Conservation (phyloP, 441 rosid genomes). For the Adansonia grandidieri region DNA sequence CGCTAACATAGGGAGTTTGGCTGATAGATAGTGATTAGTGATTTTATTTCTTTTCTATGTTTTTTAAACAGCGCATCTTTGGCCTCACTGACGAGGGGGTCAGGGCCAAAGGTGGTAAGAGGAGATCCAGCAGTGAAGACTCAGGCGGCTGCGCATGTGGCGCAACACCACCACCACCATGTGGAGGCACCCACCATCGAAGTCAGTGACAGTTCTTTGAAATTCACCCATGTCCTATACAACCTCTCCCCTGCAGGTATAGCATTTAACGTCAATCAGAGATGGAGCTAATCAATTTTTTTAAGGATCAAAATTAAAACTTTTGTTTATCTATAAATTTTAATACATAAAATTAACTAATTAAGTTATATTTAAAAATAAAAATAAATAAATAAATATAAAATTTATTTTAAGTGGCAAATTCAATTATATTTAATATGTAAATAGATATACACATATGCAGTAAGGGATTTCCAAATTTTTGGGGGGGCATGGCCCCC, state of each 20-base stretch:
- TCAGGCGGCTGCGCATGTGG: constrained; percentile 43
- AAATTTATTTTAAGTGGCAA: too few relatives aligned
- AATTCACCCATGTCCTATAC: constrained; percentile 91
- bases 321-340: too few relatives aligned
- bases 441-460: too few relatives aligned
- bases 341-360: too few relatives aligned
- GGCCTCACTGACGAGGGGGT: constrained; percentile 86
- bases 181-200: constrained; percentile 52
- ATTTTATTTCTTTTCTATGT: neutral
- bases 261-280: neutral
- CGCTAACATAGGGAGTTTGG: neutral
- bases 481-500: too few relatives aligned
- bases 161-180: constrained; percentile 39
- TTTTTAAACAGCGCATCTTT: constrained; percentile 73
- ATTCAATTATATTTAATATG: too few relatives aligned
- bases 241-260: constrained; percentile 94
- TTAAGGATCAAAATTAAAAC: too few relatives aligned
- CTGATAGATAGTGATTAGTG: neutral
- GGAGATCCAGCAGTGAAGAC: constrained; percentile 79
- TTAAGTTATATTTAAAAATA: too few relatives aligned
- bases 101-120: constrained; percentile 79
- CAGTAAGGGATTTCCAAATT: too few relatives aligned
- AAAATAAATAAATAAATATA: too few relatives aligned
- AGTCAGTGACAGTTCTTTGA: constrained; percentile 79
- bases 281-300: too few relatives aligned